Evolutionary conservation across 2,329 filamentous ascomycete species (phyloP).

Genomic region (Ceratocystis colombiana): DNA sequence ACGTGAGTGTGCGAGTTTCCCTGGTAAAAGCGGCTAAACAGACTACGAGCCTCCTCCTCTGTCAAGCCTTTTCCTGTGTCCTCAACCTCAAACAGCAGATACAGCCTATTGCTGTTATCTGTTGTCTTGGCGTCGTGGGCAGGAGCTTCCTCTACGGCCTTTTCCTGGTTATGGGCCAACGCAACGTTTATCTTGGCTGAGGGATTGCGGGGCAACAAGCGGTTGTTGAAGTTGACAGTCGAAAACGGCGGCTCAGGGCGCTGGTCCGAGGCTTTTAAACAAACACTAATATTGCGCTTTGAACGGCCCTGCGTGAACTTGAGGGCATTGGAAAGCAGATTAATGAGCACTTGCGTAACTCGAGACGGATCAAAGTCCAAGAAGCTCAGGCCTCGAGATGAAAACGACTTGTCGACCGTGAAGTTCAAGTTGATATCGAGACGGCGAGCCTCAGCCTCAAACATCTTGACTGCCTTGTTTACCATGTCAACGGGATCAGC

Average conservation of each 20-base stretch:
- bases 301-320: conserved; percentile 64
- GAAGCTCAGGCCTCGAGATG: conserved; percentile 50
- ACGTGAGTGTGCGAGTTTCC: conserved; percentile 66
- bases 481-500: conserved; percentile 58
- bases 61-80: conserved; percentile 69
- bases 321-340: conserved; percentile 69
- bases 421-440: conserved; percentile 58
- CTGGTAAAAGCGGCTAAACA: conserved; percentile 73
- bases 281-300: conserved; percentile 45
- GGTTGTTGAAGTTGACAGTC: conserved; percentile 48
- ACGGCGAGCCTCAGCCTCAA: conserved; percentile 61
- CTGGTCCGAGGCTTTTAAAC: conserved; percentile 37
- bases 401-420: conserved; percentile 52
- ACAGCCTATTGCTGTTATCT: conserved; percentile 36
- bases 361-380: conserved; percentile 62
- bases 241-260: conserved; percentile 36
- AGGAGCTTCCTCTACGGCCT: not conserved
- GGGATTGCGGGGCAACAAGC: conserved; percentile 34
- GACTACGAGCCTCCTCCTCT: conserved; percentile 58
- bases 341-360: conserved; percentile 69
- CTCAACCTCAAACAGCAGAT: conserved; percentile 61
- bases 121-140: not conserved
- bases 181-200: not conserved
- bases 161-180: not conserved
- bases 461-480: conserved; percentile 62